Base-by-base conservation (phyloP, 805 yeast species). In the Scheffersomyces ergatensis region DNA sequence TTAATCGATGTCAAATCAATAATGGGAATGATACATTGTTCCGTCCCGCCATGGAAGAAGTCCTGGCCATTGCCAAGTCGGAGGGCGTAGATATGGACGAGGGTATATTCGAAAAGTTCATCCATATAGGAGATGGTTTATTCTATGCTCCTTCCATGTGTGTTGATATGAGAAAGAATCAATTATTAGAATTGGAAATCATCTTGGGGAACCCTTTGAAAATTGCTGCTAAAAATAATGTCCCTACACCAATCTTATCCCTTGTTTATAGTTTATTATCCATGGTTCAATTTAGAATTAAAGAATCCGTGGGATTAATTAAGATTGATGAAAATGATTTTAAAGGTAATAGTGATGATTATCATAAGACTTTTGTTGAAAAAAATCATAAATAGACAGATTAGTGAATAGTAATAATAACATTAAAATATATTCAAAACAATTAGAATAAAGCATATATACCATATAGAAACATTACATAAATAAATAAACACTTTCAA, bases 11-110 rank as follows among this genome's bases (percentile, higher is more conserved):
- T 34, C 72, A 66, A 40, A 65, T 67, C 13, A 56, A 50, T 33
- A 56, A 54, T 14, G 67, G 60, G 11, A 63, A 61, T 43, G 56
- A 58, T 12, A 40, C 49, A 0, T 43, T 69, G 15, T 55, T 69
- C 34, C 42, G 51, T 16, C 88, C 87, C 3, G 84, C 86, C 0
- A 83, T 83, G 89, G 59, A 67, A 27, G 95, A 85, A 58, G 70
- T 86, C 14, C 58, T 75, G 16, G 72, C 70, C 3, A 74, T 85
- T 43, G 95, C 95, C 9, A 76, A 74, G 38, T 78, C 86, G 8
- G 90, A 83, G 43, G 87, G 87, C 0, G 72, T 76, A 27, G 68
- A 65, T 3, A 53, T 85, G 24, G 78, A 80, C 1, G 70, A 59
- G 18, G 15, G 19, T 7, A 58, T 72, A 16, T 77, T 77, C 44